Percentiles rank a stretch among this genome's conserved stretches.
Conservation (phyloP, 2,329 filamentous ascomycete genomes). For the Colletotrichum sp. region DNA sequence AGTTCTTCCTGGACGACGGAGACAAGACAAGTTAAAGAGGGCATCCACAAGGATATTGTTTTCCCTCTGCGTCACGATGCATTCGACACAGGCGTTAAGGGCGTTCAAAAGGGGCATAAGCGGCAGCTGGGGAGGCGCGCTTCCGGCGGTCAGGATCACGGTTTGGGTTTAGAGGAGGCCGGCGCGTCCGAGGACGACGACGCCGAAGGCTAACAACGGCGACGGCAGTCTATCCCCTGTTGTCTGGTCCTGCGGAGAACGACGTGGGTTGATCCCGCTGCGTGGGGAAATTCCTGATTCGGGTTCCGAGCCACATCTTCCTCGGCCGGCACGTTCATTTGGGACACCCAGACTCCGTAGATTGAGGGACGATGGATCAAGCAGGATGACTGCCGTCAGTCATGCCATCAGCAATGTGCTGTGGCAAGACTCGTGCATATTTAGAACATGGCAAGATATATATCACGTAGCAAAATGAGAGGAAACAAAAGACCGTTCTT, state of each 20-base stretch:
- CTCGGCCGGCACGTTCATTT: background rate
- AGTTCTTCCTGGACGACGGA: slow-evolving; percentile 94
- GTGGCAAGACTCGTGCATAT: slow-evolving; percentile 26
- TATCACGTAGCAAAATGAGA: background rate
- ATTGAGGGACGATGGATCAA: slow-evolving; percentile 66
- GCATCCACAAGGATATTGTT: slow-evolving; percentile 34
- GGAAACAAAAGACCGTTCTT: background rate
- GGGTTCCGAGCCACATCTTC: background rate
- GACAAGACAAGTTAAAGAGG: slow-evolving; percentile 66
- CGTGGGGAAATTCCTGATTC: background rate
- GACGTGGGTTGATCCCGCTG: background rate
- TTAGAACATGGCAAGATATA: background rate
- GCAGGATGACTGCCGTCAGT: slow-evolving; percentile 64
- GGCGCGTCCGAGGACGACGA: slow-evolving; percentile 68
- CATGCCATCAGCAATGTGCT: slow-evolving; percentile 36
- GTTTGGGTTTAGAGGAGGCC: slow-evolving; percentile 43
- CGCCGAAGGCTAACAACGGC: slow-evolving; percentile 55
- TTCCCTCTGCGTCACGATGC: slow-evolving; percentile 37
- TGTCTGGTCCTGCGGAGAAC: slow-evolving; percentile 60
- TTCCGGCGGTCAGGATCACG: slow-evolving; percentile 31
- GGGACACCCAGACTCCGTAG: slow-evolving; percentile 36
- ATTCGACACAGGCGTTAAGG: slow-evolving; percentile 53
- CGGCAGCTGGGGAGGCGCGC: slow-evolving; percentile 29
- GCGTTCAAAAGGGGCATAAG: slow-evolving; percentile 50
- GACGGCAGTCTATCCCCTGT: slow-evolving; percentile 71